Conservation (phyloP, 768 basidiomycete genomes). For the Pleurotus giganteus region DNA sequence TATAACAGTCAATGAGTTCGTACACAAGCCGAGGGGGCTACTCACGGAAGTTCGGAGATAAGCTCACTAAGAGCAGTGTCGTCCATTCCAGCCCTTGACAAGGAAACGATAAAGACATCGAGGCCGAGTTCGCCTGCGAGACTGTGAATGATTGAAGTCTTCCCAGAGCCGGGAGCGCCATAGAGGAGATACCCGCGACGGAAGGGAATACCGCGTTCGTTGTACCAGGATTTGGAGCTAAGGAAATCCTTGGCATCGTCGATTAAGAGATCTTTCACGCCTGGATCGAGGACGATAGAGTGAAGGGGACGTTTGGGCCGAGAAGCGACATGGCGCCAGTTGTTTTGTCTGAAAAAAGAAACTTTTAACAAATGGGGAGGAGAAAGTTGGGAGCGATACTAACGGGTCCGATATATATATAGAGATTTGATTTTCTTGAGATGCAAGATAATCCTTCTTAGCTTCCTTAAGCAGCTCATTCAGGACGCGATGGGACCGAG, state of each 20-base stretch:
- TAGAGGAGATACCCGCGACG: slow-evolving; percentile 78
- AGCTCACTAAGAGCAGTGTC: slow-evolving; percentile 57
- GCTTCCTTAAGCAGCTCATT: slow-evolving; percentile 54
- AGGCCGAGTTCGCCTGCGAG: slow-evolving; percentile 77
- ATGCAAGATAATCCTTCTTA: slow-evolving; percentile 47
- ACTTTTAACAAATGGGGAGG: background rate
- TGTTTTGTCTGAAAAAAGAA: slow-evolving; percentile 20
- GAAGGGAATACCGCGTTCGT: slow-evolving; percentile 77
- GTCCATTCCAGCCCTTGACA: slow-evolving; percentile 62
- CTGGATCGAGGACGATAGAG: slow-evolving; percentile 71
- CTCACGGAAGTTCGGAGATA: slow-evolving; percentile 57
- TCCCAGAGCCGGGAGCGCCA: slow-evolving; percentile 76
- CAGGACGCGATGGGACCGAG: slow-evolving; percentile 43
- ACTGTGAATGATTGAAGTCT: slow-evolving; percentile 74
- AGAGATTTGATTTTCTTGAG: slow-evolving; percentile 48
- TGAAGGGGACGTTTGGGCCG: slow-evolving; percentile 63
- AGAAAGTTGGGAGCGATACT: slow-evolving; percentile 5
- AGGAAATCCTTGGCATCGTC: slow-evolving; percentile 74
- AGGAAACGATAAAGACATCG: slow-evolving; percentile 70
- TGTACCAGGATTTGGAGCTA: slow-evolving; percentile 67
- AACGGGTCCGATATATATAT: slow-evolving; percentile 51
- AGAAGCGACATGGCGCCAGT: slow-evolving; percentile 55
- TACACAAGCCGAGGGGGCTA: background rate
- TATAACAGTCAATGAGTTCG: slow-evolving; percentile 1
- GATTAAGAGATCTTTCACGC: slow-evolving; percentile 61